Evolutionary conservation across 2,329 filamentous ascomycete genomes (phyloP).

Genomic region (Massarina eburnea): DNA sequence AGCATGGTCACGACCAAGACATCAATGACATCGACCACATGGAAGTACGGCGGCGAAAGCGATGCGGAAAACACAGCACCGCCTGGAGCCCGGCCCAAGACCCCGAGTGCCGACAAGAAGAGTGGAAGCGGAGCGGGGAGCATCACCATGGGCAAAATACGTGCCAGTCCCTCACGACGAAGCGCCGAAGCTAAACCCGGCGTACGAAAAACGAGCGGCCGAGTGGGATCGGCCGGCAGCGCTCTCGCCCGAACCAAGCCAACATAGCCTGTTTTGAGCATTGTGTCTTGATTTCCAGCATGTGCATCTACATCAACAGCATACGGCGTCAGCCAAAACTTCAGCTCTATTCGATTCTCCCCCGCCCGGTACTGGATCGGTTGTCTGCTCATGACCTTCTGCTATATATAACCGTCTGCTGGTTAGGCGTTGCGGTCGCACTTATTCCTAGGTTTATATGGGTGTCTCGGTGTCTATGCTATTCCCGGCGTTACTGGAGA

Average conservation of each 20-base stretch:
- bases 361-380: conserved; percentile 5
- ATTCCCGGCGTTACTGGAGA: neutral
- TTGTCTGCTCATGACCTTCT: conserved; percentile 6
- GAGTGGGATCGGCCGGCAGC: conserved; percentile 51
- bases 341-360: conserved; percentile 11
- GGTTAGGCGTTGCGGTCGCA: conserved; percentile 26
- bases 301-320: conserved; percentile 16
- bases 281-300: conserved; percentile 11
- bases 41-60: conserved; percentile 45
- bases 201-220: conserved; percentile 54
- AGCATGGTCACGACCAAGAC: conserved; percentile 65
- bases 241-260: conserved; percentile 30
- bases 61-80: conserved; percentile 50
- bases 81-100: conserved; percentile 45
- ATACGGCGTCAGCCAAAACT: conserved; percentile 19
- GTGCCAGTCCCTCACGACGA: conserved; percentile 48
- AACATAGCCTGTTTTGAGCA: conserved; percentile 10
- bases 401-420: conserved; percentile 17
- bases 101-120: conserved; percentile 41
- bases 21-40: conserved; percentile 37
- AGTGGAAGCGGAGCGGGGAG: conserved; percentile 40
- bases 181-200: conserved; percentile 52
- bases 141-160: conserved; percentile 49
- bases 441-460: conserved; percentile 9
- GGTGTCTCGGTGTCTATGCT: neutral